phyloP scores from a whole-genome alignment of 2,329 filamentous ascomycete genomes.

The Colletotrichum sp. region DNA sequence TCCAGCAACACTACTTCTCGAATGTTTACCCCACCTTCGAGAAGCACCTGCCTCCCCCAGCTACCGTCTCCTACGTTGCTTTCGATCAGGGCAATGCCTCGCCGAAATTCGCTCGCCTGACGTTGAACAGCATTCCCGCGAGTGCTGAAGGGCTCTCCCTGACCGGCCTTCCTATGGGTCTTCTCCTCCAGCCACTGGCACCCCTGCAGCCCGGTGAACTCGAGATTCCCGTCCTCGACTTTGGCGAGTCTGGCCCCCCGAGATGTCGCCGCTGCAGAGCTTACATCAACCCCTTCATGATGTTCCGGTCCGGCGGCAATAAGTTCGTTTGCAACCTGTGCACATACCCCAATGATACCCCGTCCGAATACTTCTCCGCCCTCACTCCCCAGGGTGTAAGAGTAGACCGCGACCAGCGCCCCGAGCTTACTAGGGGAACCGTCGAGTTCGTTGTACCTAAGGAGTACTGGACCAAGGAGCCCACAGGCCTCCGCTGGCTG shows the following conservation, averaged over 20 bases:
- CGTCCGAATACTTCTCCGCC: conserved; percentile 90
- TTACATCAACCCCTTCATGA: conserved; percentile 99
- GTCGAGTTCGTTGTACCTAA: conserved; percentile 97
- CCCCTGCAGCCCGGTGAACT: conserved; percentile 83
- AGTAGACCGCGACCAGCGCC: conserved; percentile 85
- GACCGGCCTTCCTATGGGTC: conserved; percentile 84
- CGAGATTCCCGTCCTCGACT: conserved; percentile 90
- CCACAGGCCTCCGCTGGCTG: conserved; percentile 84
- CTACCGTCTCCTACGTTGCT: conserved; percentile 88
- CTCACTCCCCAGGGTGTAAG: conserved; percentile 86
- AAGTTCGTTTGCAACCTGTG: conserved; percentile 99
- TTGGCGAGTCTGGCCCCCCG: conserved; percentile 88
- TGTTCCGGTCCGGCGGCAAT: conserved; percentile 91
- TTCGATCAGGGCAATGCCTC: conserved; percentile 96
- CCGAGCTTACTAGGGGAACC: conserved; percentile 88
- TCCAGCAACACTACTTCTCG: conserved; percentile 83
- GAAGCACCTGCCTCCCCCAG: conserved; percentile 87
- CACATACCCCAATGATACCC: conserved; percentile 94
- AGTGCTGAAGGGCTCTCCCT: conserved; percentile 79
- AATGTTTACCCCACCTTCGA: conserved; percentile 97
- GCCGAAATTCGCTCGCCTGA: conserved; percentile 90
- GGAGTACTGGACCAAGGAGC: conserved; percentile 97
- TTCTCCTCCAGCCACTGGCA: conserved; percentile 88
- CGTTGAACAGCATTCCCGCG: conserved; percentile 90
- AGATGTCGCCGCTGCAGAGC: conserved; percentile 91